Conservation (phyloP, 169 alveolate species). For the Cryptosporidium parvum region DNA sequence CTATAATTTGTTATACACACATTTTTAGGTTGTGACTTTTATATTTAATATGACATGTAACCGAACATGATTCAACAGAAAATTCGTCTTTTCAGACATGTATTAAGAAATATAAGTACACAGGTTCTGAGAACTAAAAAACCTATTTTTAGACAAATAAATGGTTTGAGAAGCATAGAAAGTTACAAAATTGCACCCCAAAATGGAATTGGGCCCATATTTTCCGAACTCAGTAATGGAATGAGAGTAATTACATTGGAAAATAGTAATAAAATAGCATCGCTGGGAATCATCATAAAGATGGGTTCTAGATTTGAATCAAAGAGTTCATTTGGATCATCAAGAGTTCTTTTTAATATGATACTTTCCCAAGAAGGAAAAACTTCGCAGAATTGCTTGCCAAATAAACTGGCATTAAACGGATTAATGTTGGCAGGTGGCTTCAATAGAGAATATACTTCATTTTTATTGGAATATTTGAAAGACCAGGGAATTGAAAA, state of each 20-base stretch:
- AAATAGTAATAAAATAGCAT: background rate
- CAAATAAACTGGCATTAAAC: conserved; percentile 14
- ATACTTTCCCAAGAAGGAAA: conserved; percentile 11
- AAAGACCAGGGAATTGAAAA: background rate
- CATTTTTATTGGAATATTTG: conserved; percentile 40
- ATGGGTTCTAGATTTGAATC: conserved; percentile 59
- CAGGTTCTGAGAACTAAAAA: conserved; percentile 20
- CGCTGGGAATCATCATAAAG: conserved; percentile 19
- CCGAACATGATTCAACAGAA: conserved; percentile 2
- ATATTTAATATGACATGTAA: background rate
- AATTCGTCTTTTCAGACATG: conserved; percentile 25
- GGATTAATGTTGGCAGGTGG: conserved; percentile 26
- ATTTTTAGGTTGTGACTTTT: background rate
- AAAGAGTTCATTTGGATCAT: conserved; percentile 31
- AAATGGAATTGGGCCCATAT: conserved; percentile 2
- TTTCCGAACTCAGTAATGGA: conserved; percentile 54
- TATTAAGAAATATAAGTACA: conserved; percentile 26
- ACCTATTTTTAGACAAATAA: conserved; percentile 27
- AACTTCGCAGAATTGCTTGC: background rate
- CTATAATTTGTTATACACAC: background rate
- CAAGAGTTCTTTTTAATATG: conserved; percentile 29
- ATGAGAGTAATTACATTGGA: conserved; percentile 36
- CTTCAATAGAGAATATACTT: conserved; percentile 15
- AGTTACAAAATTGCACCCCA: background rate
- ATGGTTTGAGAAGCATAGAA: background rate